phyloP scores from a whole-genome alignment of 148 eudicot species.

The Suaeda aralocaspica region DNA sequence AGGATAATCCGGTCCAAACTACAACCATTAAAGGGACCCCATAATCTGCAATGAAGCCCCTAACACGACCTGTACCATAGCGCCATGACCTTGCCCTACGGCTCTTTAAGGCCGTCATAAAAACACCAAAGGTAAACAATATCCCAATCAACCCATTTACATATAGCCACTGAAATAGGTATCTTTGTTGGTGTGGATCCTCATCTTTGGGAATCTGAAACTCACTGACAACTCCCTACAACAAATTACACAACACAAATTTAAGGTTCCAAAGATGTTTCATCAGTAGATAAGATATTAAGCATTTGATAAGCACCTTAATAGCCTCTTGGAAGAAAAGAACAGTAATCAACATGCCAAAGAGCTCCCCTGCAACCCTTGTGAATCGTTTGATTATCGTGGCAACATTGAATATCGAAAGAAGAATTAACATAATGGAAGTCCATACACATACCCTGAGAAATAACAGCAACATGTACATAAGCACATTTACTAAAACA shows the following conservation, averaged over 20 bases:
- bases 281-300: background rate
- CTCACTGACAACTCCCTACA: constrained; percentile 53
- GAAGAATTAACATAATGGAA: constrained; percentile 43
- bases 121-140: constrained; percentile 60
- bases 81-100: constrained; percentile 68
- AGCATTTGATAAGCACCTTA: constrained; percentile 36
- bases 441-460: constrained; percentile 79
- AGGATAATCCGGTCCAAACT: constrained; percentile 71
- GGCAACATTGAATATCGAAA: constrained; percentile 52
- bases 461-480: background rate
- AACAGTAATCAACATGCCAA: constrained; percentile 65
- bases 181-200: constrained; percentile 24
- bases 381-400: constrained; percentile 54
- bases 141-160: constrained; percentile 63
- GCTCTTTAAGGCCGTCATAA: constrained; percentile 51
- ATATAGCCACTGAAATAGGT: constrained; percentile 60
- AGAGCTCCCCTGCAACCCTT: constrained; percentile 63
- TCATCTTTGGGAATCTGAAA: constrained; percentile 40
- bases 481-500: background rate
- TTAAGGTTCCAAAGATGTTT: background rate
- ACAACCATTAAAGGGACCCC: constrained; percentile 88
- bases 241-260: background rate
- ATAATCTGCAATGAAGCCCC: constrained; percentile 82
- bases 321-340: constrained; percentile 74
- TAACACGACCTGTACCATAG: constrained; percentile 59